A percentile compares a stretch with the other conserved stretches of the same genome.
Conservation (phyloP, 176 grass and related monocot genomes). For the Carex myosuroides region DNA sequence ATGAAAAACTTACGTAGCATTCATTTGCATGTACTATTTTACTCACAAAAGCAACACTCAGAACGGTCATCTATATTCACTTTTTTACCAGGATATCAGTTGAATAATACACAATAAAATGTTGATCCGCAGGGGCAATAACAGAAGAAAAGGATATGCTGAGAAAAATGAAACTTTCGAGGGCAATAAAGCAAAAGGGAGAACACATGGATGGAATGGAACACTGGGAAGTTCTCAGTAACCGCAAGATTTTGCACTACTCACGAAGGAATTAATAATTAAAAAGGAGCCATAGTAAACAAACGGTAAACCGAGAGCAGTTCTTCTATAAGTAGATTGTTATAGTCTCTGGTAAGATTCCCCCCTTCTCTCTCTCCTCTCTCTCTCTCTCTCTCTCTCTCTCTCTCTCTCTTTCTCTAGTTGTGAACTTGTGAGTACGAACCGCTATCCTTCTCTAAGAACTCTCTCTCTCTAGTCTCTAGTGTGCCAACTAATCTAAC, state of each 20-base stretch:
- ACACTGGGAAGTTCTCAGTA: no score
- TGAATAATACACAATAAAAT: no score
- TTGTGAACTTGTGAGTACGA: neutral
- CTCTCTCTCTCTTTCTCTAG: neutral
- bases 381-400: neutral
- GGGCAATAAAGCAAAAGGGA: neutral
- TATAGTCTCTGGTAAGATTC: slow-evolving; percentile 21
- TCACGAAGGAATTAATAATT: no score
- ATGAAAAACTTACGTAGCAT: no score
- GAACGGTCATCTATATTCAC: no score
- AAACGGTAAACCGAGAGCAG: neutral
- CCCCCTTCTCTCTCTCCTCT: slow-evolving; percentile 4
- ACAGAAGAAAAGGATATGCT: neutral
- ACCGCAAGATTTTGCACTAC: no score
- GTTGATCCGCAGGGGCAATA: neutral
- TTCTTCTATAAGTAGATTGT: slow-evolving; percentile 23
- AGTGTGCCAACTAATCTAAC: neutral
- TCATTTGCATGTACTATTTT: neutral
- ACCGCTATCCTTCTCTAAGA: neutral
- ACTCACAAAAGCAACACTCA: neutral
- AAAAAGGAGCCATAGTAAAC: neutral
- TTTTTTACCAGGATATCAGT: no score
- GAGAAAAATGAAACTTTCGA: neutral
- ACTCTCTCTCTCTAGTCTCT: neutral
- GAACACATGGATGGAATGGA: neutral